Evolutionary conservation across 2,329 filamentous ascomycete species (phyloP), one percentile per base, ranked within the genome.

Genomic region (Calonectria naviculata): DNA sequence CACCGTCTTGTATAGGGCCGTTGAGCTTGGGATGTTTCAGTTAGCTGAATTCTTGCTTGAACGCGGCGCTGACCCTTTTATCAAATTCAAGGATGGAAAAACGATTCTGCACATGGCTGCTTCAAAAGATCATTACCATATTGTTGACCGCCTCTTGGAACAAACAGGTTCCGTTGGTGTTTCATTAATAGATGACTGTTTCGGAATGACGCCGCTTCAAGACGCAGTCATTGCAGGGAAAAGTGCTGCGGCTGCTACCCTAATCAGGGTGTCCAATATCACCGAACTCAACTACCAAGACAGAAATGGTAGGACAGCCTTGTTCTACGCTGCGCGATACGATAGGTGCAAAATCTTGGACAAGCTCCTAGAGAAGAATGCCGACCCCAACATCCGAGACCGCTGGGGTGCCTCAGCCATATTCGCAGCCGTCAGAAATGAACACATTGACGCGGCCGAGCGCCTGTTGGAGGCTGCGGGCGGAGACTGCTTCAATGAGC

Each of bases 21-120:
- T 15, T 3, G 10, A 5, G 7, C 5, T 15, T 1, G n/a, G 29
- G 12, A 6, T 7, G 1, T 0, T 5, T 4, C 0, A 10, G 1
- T 36, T 2, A 2, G 12, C 19, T 5, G 2, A 26, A 6, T 56
- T 56, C 28, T 13, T 6, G 1, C 52, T 56, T 24, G 31, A 38
- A 56, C 34, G 38, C 29, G 31, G 52, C 1, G 52, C 52, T 4
- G 31, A 56, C 31, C 52, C 52, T 26, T 36, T 34, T 24, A 21
- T 56, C 29, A 15, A 36, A n/a, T 36, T 36, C 19, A 5, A n/a
- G 3, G 29, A 34, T 0, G 49, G 49, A 9, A 15, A 36, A 13
- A 36, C 29, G 1, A 2, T 29, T 21, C 10, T 54, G 2, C 49
- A 54, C n/a, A 7, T 24, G n/a, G 21, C 31, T 13, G 31, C 31